Evolutionary conservation across 2,329 filamentous ascomycete species (phyloP), one percentile per base, ranked within the genome.

Genomic region (Mariannaea elegans): DNA sequence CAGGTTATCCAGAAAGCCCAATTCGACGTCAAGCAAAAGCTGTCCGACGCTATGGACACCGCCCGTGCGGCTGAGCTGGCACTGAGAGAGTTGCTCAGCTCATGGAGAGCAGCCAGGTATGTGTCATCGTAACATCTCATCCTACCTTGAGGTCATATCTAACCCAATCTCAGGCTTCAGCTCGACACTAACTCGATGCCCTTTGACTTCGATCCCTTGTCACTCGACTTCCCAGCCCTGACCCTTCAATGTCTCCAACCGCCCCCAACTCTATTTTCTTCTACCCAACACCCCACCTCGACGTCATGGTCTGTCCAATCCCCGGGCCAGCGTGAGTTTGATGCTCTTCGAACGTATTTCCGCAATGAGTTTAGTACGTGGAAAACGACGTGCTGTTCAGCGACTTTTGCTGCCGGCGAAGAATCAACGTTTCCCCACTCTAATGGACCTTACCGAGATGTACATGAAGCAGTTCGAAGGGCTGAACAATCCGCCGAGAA

Each of bases 221-320:
- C 90, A 5, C 87, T 97, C 73, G 93, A 93, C 60, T 97, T 97
- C 70, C 93, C 94, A 7, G 89, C 91, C 7, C 84, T 98, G 38
- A 93, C 90, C 32, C 85, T 97, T 10, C 91, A 90, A 64, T 90
- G 94, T 65, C 86, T 98, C 1, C 87, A 90, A 32, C 84, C 91
- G 9, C 93, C 94, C 3, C 89, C 92, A 4, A 95, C 92, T 1
- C 82, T 97, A 7, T 94, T 94, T 78, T 90, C 92, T 9, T 86
- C 89, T 1, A 92, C 90, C 7, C 92, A 93, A 27, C 90, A 96
- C 70, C 82, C 93, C 2, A 92, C 90, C 0, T 82, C 87, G 18
- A 87, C 89, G 3, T 95, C 92, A 0, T 97, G 94, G 88, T 93
- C 93, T 1, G 85, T 97, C 29, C 81, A 87, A 19, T 89, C 91